These are phyloP conservation scores for Globisporangium solare DNA, from an alignment of 352 stramenopile species.

Conservation along the genomic window DNA sequence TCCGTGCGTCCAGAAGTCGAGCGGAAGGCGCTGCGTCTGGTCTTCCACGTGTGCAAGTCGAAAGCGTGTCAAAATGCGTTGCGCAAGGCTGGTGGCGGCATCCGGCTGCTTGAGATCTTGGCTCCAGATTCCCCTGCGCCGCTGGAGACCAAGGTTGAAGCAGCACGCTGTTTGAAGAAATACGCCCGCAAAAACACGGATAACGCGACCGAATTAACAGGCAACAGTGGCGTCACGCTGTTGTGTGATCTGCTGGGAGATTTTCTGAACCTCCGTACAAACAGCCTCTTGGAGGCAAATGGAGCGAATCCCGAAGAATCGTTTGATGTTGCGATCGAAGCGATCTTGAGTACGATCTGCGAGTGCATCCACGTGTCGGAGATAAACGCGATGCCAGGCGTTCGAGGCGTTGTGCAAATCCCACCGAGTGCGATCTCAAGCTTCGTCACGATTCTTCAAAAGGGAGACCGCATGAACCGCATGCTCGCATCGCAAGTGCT, in stretches of 20 bases:
- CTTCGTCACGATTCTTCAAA: slow-evolving; percentile 61
- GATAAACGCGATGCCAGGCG: slow-evolving; percentile 16
- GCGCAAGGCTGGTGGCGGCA: slow-evolving; percentile 46
- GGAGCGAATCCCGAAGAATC: slow-evolving; percentile 38
- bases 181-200: slow-evolving; percentile 70
- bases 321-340: slow-evolving; percentile 62
- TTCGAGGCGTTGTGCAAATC: slow-evolving; percentile 47
- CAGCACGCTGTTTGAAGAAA: slow-evolving; percentile 60
- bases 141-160: slow-evolving; percentile 61
- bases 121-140: slow-evolving; percentile 39
- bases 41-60: slow-evolving; percentile 75
- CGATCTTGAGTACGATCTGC: slow-evolving; percentile 69
- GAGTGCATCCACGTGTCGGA: slow-evolving; percentile 68
- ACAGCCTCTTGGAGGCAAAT: slow-evolving; percentile 17
- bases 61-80: slow-evolving; percentile 60
- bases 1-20: slow-evolving; percentile 51
- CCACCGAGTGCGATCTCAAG: slow-evolving; percentile 46
- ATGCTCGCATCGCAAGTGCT: slow-evolving; percentile 70
- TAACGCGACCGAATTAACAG: slow-evolving; percentile 64
- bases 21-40: slow-evolving; percentile 59
- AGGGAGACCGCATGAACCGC: slow-evolving; percentile 52
- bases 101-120: slow-evolving; percentile 53
- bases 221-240: slow-evolving; percentile 44
- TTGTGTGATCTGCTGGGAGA: slow-evolving; percentile 51
- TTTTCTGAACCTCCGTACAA: slow-evolving; percentile 47